Base-by-base conservation (phyloP, 2,329 filamentous ascomycete genomes). In the Beauveria australis region DNA sequence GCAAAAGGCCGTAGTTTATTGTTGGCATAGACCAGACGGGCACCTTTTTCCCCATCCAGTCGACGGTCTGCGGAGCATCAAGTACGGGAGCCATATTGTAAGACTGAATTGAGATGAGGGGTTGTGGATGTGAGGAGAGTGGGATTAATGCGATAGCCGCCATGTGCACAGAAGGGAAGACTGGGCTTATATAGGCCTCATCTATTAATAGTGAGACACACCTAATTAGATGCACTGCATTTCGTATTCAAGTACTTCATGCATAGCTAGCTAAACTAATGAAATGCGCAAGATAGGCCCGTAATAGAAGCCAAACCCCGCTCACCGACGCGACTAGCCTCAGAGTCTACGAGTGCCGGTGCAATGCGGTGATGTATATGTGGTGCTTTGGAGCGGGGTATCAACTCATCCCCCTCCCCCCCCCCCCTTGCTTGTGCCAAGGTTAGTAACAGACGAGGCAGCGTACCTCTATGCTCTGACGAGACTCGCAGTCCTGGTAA, bases 401-500 rank as follows among this genome's bases (percentile, higher is more conserved):
- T 46, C 9, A 14, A 18, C 43, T 43, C 22, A 26, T 24, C 53
- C n/a, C 19, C 24, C 28, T n/a, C n/a, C 22, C 24, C 33, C 28
- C 12, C n/a, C 18, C 43, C 14, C 26, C 16, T n/a, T 33, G n/a
- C 2, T 28, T 8, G 26, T 28, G 7, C 22, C 8, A 9, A 16
- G 16, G 64, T 53, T 83, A 80, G 64, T 86, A 85, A 66, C 86
- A 86, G 0, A 87, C 80, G 68, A 87, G 71, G 61, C 82, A 84
- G 65, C 85, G 74, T 1, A 87, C 83, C 73, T 88, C 85, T 63
- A 88, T 87, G 66, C 83, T 86, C 74, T 88, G 80, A 64, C 85
- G 66, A 9, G 79, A 79, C 57, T 80, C 79, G 26, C 81, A 84
- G 14, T 79, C 82, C 54, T 77, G 75, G 0, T 88, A 68, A 79